Percentiles rank a stretch among this genome's conserved stretches.
These are phyloP conservation scores for Geosmithia morbida DNA, from an alignment of 2,329 filamentous ascomycete genomes.

Conservation along the genomic window DNA sequence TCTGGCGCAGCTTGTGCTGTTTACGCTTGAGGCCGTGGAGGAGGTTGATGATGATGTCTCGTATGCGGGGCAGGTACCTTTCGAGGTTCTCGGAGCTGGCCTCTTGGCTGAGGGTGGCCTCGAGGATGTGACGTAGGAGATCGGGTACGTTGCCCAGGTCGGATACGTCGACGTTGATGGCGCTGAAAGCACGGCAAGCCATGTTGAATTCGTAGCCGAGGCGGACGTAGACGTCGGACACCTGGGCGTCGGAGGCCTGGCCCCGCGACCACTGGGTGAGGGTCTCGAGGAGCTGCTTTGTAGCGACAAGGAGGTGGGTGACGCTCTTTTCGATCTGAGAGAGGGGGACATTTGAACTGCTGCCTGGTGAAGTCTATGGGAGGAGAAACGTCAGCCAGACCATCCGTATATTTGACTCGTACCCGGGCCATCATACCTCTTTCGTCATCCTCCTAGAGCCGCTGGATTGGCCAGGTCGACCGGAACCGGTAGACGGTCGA, in stretches of 20 bases:
- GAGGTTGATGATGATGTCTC: constrained; percentile 97
- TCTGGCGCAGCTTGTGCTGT: constrained; percentile 70
- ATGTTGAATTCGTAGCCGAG: constrained; percentile 99
- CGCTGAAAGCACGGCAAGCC: constrained; percentile 89
- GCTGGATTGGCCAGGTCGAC: constrained; percentile 34
- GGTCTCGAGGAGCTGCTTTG: constrained; percentile 94
- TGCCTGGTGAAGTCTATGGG: constrained; percentile 25
- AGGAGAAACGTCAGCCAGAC: too few relatives aligned
- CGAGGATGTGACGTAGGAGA: constrained; percentile 74
- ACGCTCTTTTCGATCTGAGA: constrained; percentile 99
- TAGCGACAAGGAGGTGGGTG: constrained; percentile 91
- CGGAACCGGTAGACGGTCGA: constrained; percentile 47
- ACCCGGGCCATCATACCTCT: constrained; percentile 1
- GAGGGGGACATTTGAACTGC: constrained; percentile 56
- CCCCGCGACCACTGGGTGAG: constrained; percentile 95
- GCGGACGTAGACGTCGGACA: constrained; percentile 95
- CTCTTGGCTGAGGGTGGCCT: constrained; percentile 92
- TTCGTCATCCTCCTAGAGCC: constrained; percentile 4
- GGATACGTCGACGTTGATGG: constrained; percentile 88
- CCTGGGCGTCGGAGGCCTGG: constrained; percentile 81
- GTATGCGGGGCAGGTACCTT: constrained; percentile 82
- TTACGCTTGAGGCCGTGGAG: constrained; percentile 94
- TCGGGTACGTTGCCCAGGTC: constrained; percentile 95
- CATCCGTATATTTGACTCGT: too few relatives aligned
- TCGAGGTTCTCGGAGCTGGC: constrained; percentile 89